Evolutionary conservation across 2,329 filamentous ascomycete genomes (phyloP), one percentile per base, ranked within the genome.

Genomic region (Pseudonectria foliicola): DNA sequence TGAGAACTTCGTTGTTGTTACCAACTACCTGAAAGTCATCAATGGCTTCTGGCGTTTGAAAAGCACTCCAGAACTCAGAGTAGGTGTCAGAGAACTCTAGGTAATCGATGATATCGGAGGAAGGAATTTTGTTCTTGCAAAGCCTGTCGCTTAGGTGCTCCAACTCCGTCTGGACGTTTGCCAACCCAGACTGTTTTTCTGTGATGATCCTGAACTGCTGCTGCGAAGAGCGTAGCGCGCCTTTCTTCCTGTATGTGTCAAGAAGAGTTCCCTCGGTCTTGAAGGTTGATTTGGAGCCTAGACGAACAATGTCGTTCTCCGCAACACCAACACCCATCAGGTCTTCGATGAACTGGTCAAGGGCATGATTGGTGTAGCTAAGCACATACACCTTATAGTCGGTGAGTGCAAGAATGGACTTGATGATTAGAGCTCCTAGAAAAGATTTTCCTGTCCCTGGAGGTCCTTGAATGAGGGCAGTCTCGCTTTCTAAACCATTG

Each of bases 401-500:
- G 0, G 71, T 75, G 5, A 64, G 47, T 1, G 72, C 52, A 13
- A 77, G 57, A 0, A 88, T 50, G 0, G 66, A 55, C 34, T 78
- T 77, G 0, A 75, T 71, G 1, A 80, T 61, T 3, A 82, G 59
- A 0, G 81, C 76, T 0, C 84, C 84, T 3, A 85, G 71, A 42
- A 85, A 85, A 0, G 81, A 85, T 45, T 89, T 89, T 1, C 84
- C 84, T 0, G 82, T 88, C 0, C 80, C 82, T 45, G 83, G 84
- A 2, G 84, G 84, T 0, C 83, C 83, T 61, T 86, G 82, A 2
- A 88, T 82, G 0, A 80, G 53, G 31, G 73, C 76, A 0, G 86
- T 55, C 1, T 59, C 56, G 7, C 68, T 69, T 0, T 53, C 60
- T 0, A 88, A 46, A 0, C 75, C 73, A 12, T 66, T 55, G 3